A percentile compares a stretch with the other conserved stretches of the same genome.
These are phyloP conservation scores for Eucalyptus regnans DNA, from an alignment of 345 rosid genomes.

Conservation along the genomic window DNA sequence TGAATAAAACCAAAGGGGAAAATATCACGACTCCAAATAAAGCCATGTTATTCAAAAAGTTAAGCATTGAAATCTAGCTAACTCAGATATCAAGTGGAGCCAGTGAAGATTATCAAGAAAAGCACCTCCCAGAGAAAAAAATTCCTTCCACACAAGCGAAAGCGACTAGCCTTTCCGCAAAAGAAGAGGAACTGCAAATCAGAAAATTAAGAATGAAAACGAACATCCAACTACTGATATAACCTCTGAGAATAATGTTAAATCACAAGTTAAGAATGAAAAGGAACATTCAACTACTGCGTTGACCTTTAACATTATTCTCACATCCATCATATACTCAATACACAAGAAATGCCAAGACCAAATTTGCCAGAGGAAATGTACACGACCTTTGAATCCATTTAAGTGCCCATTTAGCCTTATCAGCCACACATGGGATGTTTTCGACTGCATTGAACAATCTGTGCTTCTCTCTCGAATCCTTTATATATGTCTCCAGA, in stretches of 20 bases:
- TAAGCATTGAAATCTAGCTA: not conserved
- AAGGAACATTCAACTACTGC: not conserved
- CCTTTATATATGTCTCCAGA: constrained; percentile 83
- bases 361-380: not conserved
- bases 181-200: constrained; percentile 50
- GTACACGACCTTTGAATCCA: constrained; percentile 62
- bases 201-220: not conserved
- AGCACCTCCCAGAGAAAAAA: constrained; percentile 90
- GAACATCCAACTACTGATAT: not conserved
- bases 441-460: constrained; percentile 77
- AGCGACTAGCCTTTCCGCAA: constrained; percentile 77
- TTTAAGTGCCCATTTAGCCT: constrained; percentile 78
- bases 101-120: not conserved
- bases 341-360: not conserved
- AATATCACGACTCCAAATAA: not conserved
- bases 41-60: not conserved
- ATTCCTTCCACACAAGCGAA: constrained; percentile 92
- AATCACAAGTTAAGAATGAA: not conserved
- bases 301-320: not conserved
- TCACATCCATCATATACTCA: not conserved
- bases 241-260: not conserved
- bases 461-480: constrained; percentile 70
- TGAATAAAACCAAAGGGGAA: constrained; percentile 8
- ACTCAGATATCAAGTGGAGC: not conserved
- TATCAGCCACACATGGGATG: constrained; percentile 67